Conservation (phyloP, 208 protist species). For the Novymonas esmeraldas region DNA sequence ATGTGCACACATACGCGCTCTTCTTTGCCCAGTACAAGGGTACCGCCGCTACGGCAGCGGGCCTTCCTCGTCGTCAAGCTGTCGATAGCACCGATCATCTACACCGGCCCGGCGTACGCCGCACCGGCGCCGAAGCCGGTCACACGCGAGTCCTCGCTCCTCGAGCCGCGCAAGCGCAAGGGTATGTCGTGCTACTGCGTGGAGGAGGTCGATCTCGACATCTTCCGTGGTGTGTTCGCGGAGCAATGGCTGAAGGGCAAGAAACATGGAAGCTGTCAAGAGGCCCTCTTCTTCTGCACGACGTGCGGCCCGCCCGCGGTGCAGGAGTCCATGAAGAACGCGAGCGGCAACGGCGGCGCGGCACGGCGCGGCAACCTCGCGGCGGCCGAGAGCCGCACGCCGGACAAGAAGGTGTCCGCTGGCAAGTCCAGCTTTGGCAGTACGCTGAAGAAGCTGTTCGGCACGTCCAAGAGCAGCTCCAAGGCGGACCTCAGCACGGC, state of each 20-base stretch:
- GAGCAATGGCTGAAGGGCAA: slow-evolving; percentile 48
- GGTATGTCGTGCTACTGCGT: slow-evolving; percentile 42
- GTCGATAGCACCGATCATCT: slow-evolving; percentile 26
- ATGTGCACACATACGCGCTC: neutral
- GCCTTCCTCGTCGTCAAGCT: slow-evolving; percentile 14
- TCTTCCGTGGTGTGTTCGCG: slow-evolving; percentile 52
- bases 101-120: slow-evolving; percentile 25
- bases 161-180: slow-evolving; percentile 41
- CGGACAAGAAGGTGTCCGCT: slow-evolving; percentile 22
- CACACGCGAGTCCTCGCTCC: slow-evolving; percentile 27
- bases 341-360: neutral
- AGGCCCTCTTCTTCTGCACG: slow-evolving; percentile 50
- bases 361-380: neutral
- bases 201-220: slow-evolving; percentile 38
- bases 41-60: slow-evolving; percentile 11
- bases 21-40: neutral
- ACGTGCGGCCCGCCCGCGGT: slow-evolving; percentile 39
- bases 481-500: slow-evolving; percentile 22
- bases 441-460: slow-evolving; percentile 34
- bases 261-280: slow-evolving; percentile 28
- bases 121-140: slow-evolving; percentile 6
- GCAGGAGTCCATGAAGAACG: slow-evolving; percentile 28
- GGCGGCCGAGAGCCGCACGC: neutral
- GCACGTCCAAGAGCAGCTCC: slow-evolving; percentile 17
- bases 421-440: slow-evolving; percentile 22